These are phyloP conservation scores for Rhododendron henanense DNA, from an alignment of 148 eudicot genomes.

Conservation along the genomic window DNA sequence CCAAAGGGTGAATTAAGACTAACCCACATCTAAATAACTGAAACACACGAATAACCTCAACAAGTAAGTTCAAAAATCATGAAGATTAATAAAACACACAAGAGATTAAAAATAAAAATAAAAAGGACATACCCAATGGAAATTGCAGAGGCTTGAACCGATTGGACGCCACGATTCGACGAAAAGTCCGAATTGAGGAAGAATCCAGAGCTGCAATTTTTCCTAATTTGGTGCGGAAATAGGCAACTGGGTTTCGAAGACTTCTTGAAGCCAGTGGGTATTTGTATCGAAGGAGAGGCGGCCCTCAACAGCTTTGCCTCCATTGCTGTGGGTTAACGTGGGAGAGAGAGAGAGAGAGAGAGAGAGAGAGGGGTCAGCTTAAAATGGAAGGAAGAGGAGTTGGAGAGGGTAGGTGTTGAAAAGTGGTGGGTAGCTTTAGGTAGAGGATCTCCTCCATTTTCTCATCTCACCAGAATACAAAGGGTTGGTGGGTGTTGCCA, in stretches of 20 bases:
- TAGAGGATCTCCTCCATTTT: background rate
- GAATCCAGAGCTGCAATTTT: slow-evolving; percentile 13
- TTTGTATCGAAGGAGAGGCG: slow-evolving; percentile 1
- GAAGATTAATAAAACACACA: background rate
- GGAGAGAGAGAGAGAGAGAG: background rate
- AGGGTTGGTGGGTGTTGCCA: background rate
- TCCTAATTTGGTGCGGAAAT: slow-evolving; percentile 8
- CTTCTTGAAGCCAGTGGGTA: background rate
- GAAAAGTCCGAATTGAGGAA: slow-evolving; percentile 2
- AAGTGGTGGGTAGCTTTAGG: background rate
- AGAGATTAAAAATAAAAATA: background rate
- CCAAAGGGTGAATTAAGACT: background rate
- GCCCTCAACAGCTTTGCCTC: slow-evolving; percentile 25
- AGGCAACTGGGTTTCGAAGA: slow-evolving; percentile 9
- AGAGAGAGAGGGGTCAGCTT: background rate
- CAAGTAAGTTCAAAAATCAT: background rate
- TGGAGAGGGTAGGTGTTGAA: background rate
- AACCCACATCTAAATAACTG: background rate
- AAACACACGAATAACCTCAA: background rate
- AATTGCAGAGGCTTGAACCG: slow-evolving; percentile 32
- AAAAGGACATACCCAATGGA: slow-evolving; percentile 23
- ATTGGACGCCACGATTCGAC: slow-evolving; percentile 19
- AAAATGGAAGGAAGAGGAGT: background rate
- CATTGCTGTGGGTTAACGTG: slow-evolving; percentile 13
- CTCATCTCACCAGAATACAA: background rate